Conservation (phyloP, 139 green algal genomes). For the Yamagishiella unicocca region DNA sequence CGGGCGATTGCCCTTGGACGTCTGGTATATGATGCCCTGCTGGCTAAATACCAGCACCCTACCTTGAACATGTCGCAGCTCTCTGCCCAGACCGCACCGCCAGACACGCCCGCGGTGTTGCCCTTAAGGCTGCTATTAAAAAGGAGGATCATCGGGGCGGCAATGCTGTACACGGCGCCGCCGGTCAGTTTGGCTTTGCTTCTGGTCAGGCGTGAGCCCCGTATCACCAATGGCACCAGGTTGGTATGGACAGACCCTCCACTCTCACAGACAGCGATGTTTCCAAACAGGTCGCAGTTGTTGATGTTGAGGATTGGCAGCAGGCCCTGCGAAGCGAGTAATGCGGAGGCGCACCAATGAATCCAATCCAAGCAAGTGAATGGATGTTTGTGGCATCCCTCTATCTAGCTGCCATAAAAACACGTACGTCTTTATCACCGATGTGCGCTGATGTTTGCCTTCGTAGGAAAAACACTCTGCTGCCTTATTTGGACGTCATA, state of each 20-base stretch:
- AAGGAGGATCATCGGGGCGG: background rate
- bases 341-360: no score
- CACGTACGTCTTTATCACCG: no score
- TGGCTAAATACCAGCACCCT: background rate
- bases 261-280: background rate
- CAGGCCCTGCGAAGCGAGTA: background rate
- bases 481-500: no score
- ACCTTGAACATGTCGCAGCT: background rate
- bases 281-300: background rate
- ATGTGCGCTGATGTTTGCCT: no score
- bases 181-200: background rate
- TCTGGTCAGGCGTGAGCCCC: background rate
- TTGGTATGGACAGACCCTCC: background rate
- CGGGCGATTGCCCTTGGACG: no score
- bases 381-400: no score
- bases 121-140: background rate
- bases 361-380: no score
- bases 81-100: background rate
- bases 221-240: background rate
- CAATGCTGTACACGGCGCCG: background rate
- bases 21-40: no score
- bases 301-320: background rate
- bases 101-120: background rate
- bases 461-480: no score
- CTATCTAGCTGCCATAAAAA: no score